Evolutionary conservation across 306 rosid genomes (phyloP), one percentile per base, ranked within the genome.

Genomic region (Prunus salicina): DNA sequence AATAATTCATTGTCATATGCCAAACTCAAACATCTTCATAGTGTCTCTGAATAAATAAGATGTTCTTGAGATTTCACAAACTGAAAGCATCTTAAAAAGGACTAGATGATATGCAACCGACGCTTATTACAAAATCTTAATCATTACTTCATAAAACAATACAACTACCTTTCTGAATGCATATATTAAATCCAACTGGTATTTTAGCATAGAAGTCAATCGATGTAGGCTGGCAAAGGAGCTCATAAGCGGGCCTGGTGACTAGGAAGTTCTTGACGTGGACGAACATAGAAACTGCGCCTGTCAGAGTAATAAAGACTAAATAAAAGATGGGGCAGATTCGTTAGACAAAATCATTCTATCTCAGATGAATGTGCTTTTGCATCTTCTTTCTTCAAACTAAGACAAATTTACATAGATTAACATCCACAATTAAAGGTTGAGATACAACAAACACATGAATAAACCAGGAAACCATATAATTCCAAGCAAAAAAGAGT

Each of bases 171-270:
- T 91, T 93, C 46, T 76, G 84, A 81, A 95, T 89, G 84, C 97
- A 92, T n/a, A 82, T 79, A 80, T 95, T 92, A 95, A 95, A 88
- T 92, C 96, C 66, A 95, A 95, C 89, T 90, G 93, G 85, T 92
- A 89, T 82, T 82, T 73, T 90, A 65, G 97, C 97, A 85, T 90
- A 84, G 93, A 94, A 94, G 71, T 86, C 97, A 69, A 94, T 86
- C 8, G 95, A 94, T n/a, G 96, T 75, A 28, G 95, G 84, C 89
- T 92, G 97, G 84, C 97, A 94, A 67, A 94, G 93, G 83, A 90
- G 92, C 76, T 92, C 98, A 56, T 76, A 55, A 62, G 86, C 76
- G 28, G 92, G 85, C 58, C 84, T 88, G 61, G 83, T 80, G 4
- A 87, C 74, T 2, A 0, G 55, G 77, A 77, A 84, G 86, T 83